Conservation (phyloP, 257 asterid species). For the Coffea eugenioides region DNA sequence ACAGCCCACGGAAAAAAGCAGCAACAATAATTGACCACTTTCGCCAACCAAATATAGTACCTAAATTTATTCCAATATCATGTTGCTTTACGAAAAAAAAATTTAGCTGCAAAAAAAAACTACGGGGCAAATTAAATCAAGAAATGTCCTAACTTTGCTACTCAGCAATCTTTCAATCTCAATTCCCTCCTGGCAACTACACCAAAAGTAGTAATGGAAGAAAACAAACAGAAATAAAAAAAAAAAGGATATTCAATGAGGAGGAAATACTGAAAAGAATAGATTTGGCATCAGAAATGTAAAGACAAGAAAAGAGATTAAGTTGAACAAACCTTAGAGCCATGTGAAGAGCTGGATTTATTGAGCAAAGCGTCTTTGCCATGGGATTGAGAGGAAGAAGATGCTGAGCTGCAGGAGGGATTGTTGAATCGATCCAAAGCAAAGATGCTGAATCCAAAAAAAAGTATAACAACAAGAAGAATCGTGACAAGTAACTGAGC, state of each 20-base stretch:
- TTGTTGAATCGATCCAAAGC: slow-evolving; percentile 33
- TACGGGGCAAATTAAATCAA: not conserved
- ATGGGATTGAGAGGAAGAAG: slow-evolving; percentile 31
- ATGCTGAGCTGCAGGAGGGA: slow-evolving; percentile 18
- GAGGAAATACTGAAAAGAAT: not conserved
- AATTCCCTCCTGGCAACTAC: not conserved
- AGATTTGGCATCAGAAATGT: not conserved
- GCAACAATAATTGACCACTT: not conserved
- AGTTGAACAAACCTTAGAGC: slow-evolving; percentile 28
- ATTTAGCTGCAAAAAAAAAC: not conserved
- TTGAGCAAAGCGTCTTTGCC: slow-evolving; percentile 14
- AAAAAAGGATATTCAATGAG: not conserved
- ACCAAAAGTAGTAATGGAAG: not conserved
- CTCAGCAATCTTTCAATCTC: too few relatives aligned
- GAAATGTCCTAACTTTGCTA: not conserved
- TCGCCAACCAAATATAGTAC: not conserved
- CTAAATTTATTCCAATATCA: not conserved
- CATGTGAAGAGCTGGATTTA: slow-evolving; percentile 29
- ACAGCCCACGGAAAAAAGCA: not conserved
- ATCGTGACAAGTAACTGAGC: slow-evolving; percentile 60
- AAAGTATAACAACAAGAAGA: slow-evolving; percentile 57
- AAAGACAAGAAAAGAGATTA: not conserved
- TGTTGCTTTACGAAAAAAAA: not conserved
- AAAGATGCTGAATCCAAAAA: slow-evolving; percentile 47
- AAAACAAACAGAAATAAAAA: not conserved